Conservation (phyloP, 2,329 filamentous ascomycete genomes). For the Cercospora zeae-maydis region DNA sequence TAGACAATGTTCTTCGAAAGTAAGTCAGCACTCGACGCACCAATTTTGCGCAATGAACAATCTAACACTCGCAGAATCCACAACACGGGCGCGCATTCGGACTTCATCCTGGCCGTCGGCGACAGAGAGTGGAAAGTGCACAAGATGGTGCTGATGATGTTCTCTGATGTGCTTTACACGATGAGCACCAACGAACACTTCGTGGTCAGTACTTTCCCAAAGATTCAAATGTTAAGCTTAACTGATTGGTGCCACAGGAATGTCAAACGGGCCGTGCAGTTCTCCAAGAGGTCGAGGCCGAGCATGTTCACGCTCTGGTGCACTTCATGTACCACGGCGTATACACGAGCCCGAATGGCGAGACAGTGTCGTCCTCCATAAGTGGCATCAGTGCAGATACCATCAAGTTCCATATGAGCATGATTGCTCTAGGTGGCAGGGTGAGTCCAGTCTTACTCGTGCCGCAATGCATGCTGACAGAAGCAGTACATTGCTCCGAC, state of each 20-base stretch:
- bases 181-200: not conserved
- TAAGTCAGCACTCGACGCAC: not conserved
- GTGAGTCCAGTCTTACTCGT: not conserved
- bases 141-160: not conserved
- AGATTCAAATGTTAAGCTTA: not conserved
- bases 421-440: not conserved
- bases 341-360: not conserved
- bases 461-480: not conserved
- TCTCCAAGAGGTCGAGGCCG: not conserved
- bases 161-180: not conserved
- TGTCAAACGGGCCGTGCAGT: not conserved
- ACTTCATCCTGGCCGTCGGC: constrained; percentile 1
- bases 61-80: not conserved
- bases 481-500: not conserved
- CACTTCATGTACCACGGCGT: not conserved
- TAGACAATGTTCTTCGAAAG: not conserved
- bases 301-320: not conserved
- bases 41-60: not conserved
- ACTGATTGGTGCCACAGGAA: not conserved
- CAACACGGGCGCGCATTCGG: not conserved
- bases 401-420: not conserved
- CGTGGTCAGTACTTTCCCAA: not conserved
- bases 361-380: not conserved
- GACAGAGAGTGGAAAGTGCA: constrained; percentile 1
- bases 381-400: not conserved